These are phyloP conservation scores for Euphorbia tirucalli DNA, from an alignment of 345 rosid genomes.

Conservation along the genomic window DNA sequence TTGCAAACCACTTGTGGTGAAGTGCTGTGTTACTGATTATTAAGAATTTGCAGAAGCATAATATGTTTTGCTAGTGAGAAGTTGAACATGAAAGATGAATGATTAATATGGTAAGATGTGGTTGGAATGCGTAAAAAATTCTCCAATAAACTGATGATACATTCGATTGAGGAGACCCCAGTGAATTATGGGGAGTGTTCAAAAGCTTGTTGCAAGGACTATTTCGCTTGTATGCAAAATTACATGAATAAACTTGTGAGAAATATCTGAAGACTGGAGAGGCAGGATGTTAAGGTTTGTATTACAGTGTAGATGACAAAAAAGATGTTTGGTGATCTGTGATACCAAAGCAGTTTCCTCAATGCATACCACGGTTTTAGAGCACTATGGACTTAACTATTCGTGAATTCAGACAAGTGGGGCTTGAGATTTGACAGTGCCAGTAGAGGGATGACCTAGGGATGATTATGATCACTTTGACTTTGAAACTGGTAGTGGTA, in stretches of 20 bases:
- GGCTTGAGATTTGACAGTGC: neutral
- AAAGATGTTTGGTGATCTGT: neutral
- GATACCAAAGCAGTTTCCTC: neutral
- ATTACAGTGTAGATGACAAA: neutral
- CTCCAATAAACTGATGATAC: neutral
- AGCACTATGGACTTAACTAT: neutral
- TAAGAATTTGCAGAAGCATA: neutral
- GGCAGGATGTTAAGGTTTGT: neutral
- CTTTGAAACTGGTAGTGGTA: neutral
- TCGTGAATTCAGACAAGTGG: neutral
- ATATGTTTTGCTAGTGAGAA: neutral
- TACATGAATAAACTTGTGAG: neutral
- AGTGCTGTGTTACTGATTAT: neutral
- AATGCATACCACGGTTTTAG: neutral
- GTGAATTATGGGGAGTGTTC: neutral
- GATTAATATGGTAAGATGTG: constrained; percentile 5
- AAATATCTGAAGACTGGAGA: neutral
- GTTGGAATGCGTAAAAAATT: neutral
- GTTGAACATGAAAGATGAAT: neutral
- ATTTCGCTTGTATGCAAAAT: neutral
- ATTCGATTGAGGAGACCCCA: neutral
- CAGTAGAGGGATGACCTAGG: neutral
- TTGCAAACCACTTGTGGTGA: neutral
- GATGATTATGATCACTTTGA: neutral
- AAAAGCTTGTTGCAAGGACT: neutral